Evolutionary conservation across 495 filamentous ascomycete species (phyloP).

Genomic region (Geoglossum glabrum): DNA sequence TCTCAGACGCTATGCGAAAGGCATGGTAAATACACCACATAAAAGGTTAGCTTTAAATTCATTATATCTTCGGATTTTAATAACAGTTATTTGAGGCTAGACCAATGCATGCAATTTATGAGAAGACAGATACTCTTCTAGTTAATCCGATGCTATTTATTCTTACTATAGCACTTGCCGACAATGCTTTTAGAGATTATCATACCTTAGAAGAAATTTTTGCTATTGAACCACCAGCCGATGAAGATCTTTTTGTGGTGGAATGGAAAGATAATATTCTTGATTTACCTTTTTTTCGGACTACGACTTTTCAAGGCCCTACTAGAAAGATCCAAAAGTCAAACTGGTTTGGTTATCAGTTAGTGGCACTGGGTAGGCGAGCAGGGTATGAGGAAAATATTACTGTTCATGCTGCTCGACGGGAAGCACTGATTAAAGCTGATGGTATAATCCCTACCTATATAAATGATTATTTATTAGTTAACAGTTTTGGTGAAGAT

Average conservation of each 20-base stretch:
- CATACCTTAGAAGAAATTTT: conserved; percentile 9
- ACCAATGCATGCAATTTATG: conserved; percentile 7
- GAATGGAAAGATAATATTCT: conserved; percentile 11
- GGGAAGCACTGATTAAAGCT: background rate
- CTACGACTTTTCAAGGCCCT: conserved; percentile 9
- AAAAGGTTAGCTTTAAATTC: background rate
- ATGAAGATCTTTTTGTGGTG: conserved; percentile 7
- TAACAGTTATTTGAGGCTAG: background rate
- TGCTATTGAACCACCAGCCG: conserved; percentile 4
- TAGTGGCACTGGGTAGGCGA: conserved; percentile 4
- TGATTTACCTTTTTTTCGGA: conserved; percentile 12
- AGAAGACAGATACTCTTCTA: conserved; percentile 8
- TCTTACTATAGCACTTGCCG: conserved; percentile 8
- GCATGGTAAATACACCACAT: background rate
- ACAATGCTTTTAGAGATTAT: conserved; percentile 11
- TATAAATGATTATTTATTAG: background rate
- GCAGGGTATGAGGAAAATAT: conserved; percentile 8
- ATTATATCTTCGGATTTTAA: background rate
- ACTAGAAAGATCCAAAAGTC: conserved; percentile 10
- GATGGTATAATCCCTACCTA: background rate
- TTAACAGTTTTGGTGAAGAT: background rate
- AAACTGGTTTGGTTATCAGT: conserved; percentile 8
- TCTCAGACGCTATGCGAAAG: conserved; percentile 2
- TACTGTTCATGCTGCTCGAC: conserved; percentile 1
- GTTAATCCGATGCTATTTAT: conserved; percentile 7